These are phyloP conservation scores for Chalaropsis ovoidea DNA, from an alignment of 2,329 filamentous ascomycete genomes.

Conservation along the genomic window DNA sequence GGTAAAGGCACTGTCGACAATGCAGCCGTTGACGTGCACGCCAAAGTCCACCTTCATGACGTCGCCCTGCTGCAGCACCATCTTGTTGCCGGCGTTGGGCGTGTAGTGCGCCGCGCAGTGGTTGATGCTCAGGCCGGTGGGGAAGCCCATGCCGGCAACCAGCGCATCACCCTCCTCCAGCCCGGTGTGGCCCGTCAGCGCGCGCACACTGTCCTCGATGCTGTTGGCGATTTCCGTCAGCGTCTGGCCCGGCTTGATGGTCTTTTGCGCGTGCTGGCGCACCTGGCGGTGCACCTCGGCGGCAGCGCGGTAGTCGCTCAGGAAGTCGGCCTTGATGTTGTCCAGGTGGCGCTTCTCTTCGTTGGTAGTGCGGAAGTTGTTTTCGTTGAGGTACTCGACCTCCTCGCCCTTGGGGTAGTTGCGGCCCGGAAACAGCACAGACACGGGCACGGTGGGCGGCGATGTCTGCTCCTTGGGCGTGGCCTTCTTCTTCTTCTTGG, in stretches of 20 bases:
- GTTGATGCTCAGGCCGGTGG: slow-evolving; percentile 67
- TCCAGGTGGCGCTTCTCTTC: slow-evolving; percentile 79
- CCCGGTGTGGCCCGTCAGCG: slow-evolving; percentile 60
- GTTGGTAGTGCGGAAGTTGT: slow-evolving; percentile 65
- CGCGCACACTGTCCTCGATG: slow-evolving; percentile 67
- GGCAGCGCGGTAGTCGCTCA: slow-evolving; percentile 63
- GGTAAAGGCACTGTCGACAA: slow-evolving; percentile 74
- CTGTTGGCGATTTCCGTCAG: slow-evolving; percentile 68
- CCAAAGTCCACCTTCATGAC: slow-evolving; percentile 79
- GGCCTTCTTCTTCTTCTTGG: slow-evolving; percentile 61
- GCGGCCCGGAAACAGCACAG: slow-evolving; percentile 61
- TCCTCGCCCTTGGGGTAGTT: slow-evolving; percentile 70
- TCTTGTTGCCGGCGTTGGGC: slow-evolving; percentile 69
- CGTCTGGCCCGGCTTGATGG: slow-evolving; percentile 63
- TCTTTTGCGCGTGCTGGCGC: slow-evolving; percentile 63
- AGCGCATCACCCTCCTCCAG: slow-evolving; percentile 63
- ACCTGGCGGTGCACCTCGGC: slow-evolving; percentile 71
- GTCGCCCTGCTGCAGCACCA: slow-evolving; percentile 60
- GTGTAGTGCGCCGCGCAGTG: slow-evolving; percentile 71
- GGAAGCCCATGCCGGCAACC: slow-evolving; percentile 67
- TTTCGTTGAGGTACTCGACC: slow-evolving; percentile 67
- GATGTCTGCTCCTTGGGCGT: slow-evolving; percentile 60
- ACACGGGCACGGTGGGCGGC: slow-evolving; percentile 63
- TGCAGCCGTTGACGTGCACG: slow-evolving; percentile 68
- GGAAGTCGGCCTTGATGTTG: slow-evolving; percentile 63